phyloP scores from a whole-genome alignment of 129 eudicot species.

The Pulicaria dysenterica region DNA sequence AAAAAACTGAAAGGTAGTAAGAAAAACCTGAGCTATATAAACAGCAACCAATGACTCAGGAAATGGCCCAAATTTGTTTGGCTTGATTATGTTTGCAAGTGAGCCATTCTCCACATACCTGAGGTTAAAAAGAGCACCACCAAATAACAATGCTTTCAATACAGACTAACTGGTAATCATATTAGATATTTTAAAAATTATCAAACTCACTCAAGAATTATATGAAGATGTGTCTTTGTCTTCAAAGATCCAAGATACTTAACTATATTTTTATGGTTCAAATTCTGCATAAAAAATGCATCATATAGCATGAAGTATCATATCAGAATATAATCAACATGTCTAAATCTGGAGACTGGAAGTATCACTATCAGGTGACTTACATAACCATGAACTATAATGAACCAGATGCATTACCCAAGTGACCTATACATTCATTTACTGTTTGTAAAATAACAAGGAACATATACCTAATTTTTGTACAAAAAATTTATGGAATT shows the following conservation, averaged over 20 bases:
- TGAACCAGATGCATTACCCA: constrained; percentile 9
- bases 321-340: background rate
- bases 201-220: constrained; percentile 89
- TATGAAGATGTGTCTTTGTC: constrained; percentile 93
- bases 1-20: constrained; percentile 15
- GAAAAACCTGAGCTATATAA: constrained; percentile 91
- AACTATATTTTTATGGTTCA: constrained; percentile 96
- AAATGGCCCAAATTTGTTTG: constrained; percentile 95
- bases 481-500: too few relatives aligned
- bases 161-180: constrained; percentile 10
- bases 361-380: background rate
- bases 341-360: background rate
- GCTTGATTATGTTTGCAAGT: constrained; percentile 93
- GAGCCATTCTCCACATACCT: constrained; percentile 99
- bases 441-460: background rate
- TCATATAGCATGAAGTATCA: background rate
- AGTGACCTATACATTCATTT: background rate
- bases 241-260: constrained; percentile 94
- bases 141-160: constrained; percentile 17
- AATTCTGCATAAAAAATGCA: constrained; percentile 50
- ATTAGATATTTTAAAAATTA: constrained; percentile 1
- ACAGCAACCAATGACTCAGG: constrained; percentile 94
- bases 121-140: constrained; percentile 20
- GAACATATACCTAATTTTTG: too few relatives aligned
- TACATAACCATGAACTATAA: background rate